A percentile compares a stretch with the other conserved stretches of the same genome.
Conservation (phyloP, 176 grass and related monocot species). For the Alopecurus myosuroides region DNA sequence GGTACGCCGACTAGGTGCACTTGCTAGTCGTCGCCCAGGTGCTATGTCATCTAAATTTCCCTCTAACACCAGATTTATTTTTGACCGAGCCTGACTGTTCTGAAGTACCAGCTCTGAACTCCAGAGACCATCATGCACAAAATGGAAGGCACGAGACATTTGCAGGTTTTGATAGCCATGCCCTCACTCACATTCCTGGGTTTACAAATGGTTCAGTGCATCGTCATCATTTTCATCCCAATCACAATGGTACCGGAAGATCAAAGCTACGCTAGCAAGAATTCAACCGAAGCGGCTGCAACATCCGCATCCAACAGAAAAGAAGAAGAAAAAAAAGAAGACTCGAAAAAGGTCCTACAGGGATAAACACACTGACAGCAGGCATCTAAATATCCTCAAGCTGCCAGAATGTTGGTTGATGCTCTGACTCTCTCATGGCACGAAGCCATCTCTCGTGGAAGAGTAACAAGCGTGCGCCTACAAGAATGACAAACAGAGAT, state of each 20-base stretch:
- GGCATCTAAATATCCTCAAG: conserved; percentile 35
- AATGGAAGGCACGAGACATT: neutral
- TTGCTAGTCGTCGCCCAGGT: neutral
- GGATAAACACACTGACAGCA: conserved; percentile 43
- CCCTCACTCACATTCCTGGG: neutral
- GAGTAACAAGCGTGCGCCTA: conserved; percentile 2
- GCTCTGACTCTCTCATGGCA: conserved; percentile 2
- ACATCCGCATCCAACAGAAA: neutral
- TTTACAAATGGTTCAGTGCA: neutral
- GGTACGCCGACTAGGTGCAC: neutral
- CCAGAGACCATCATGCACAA: neutral
- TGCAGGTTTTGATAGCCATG: neutral
- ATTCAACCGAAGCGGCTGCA: neutral
- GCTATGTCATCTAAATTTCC: too few species aligned
- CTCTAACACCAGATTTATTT: too few species aligned
- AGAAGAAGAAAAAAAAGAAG: neutral
- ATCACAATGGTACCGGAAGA: conserved; percentile 6
- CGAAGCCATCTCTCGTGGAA: neutral
- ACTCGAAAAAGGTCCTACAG: conserved; percentile 21
- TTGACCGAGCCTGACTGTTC: neutral
- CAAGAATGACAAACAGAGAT: conserved; percentile 32
- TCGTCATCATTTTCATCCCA: conserved; percentile 22
- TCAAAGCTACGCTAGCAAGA: conserved; percentile 26
- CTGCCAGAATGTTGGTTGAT: conserved; percentile 20
- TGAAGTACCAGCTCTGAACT: neutral